Evolutionary conservation across 768 basidiomycete genomes (phyloP).

Genomic region (Sporobolomyces roseus): DNA sequence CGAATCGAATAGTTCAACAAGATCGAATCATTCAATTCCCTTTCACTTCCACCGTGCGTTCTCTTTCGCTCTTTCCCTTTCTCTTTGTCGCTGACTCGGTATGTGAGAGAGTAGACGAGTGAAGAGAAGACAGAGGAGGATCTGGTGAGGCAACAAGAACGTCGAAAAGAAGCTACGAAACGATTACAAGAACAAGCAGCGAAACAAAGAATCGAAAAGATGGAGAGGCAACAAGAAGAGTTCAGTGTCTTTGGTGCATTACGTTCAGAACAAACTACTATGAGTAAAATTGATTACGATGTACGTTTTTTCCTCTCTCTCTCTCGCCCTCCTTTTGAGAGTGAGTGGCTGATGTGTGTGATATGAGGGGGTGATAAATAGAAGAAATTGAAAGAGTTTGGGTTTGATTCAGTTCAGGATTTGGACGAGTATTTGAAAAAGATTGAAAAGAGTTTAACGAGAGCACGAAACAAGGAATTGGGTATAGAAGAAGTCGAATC

Average conservation of each 20-base stretch:
- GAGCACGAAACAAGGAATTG: conserved; percentile 72
- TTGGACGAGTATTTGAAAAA: conserved; percentile 81
- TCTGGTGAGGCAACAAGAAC: conserved; percentile 37
- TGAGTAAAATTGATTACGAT: conserved; percentile 65
- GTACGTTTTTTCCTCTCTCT: conserved; percentile 47
- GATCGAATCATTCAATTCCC: conserved; percentile 86
- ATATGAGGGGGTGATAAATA: conserved; percentile 17
- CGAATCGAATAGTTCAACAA: conserved; percentile 59
- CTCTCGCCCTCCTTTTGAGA: neutral
- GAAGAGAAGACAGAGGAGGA: conserved; percentile 83
- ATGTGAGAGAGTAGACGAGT: conserved; percentile 63
- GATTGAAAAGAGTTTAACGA: conserved; percentile 71
- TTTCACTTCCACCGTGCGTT: conserved; percentile 52
- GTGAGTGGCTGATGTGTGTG: too few species aligned
- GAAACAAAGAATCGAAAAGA: conserved; percentile 78
- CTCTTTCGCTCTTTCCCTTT: too few species aligned
- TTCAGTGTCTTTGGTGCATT: conserved; percentile 63
- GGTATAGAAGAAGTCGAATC: conserved; percentile 64
- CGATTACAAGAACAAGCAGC: conserved; percentile 88
- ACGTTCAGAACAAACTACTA: conserved; percentile 59
- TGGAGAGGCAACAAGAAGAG: conserved; percentile 71
- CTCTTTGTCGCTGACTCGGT: too few species aligned
- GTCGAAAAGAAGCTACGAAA: conserved; percentile 73
- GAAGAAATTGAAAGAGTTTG: conserved; percentile 56
- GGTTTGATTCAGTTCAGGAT: conserved; percentile 56